phyloP scores from a whole-genome alignment of 2,329 filamentous ascomycete genomes.

The Claviceps citrina region DNA sequence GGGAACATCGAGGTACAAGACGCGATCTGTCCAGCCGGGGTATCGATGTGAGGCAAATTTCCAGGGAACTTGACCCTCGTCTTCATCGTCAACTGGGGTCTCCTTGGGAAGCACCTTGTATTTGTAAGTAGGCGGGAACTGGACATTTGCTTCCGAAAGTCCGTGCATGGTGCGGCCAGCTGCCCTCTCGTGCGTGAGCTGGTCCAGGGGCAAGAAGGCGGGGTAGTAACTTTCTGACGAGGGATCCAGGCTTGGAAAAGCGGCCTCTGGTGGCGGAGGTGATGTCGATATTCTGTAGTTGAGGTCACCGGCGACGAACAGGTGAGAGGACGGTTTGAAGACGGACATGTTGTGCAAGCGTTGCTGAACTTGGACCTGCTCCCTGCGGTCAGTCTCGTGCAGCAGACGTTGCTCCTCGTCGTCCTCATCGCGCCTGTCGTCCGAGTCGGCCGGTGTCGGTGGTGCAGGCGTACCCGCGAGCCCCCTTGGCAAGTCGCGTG shows the following conservation, averaged over 20 bases:
- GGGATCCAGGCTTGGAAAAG: conserved; percentile 44
- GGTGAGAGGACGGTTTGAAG: conserved; percentile 58
- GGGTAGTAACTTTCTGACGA: conserved; percentile 47
- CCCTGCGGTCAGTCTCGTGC: conserved; percentile 19
- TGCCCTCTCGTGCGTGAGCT: conserved; percentile 56
- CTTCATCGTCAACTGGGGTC: conserved; percentile 10
- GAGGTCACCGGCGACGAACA: conserved; percentile 82
- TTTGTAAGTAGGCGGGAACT: conserved; percentile 90
- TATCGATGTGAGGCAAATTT: conserved; percentile 68
- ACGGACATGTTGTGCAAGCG: conserved; percentile 45
- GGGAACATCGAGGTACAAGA: conserved; percentile 58
- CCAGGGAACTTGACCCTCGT: conserved; percentile 36
- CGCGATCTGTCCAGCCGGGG: conserved; percentile 86
- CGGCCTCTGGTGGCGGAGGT: conserved; percentile 44
- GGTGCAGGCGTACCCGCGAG: conserved; percentile 4
- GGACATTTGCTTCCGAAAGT: conserved; percentile 55
- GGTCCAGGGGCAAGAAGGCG: conserved; percentile 57
- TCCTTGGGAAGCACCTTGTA: conserved; percentile 36
- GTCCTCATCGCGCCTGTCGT: conserved; percentile 10
- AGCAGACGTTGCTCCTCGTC: conserved; percentile 19
- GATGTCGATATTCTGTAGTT: conserved; percentile 78
- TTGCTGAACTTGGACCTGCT: conserved; percentile 24
- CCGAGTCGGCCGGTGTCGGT: conserved; percentile 1
- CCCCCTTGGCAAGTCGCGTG: conserved; percentile 15
- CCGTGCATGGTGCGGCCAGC: conserved; percentile 63